Evolutionary conservation across 192 early-diverging fungal species (phyloP).

Genomic region (Pecoramyces ruminantium): DNA sequence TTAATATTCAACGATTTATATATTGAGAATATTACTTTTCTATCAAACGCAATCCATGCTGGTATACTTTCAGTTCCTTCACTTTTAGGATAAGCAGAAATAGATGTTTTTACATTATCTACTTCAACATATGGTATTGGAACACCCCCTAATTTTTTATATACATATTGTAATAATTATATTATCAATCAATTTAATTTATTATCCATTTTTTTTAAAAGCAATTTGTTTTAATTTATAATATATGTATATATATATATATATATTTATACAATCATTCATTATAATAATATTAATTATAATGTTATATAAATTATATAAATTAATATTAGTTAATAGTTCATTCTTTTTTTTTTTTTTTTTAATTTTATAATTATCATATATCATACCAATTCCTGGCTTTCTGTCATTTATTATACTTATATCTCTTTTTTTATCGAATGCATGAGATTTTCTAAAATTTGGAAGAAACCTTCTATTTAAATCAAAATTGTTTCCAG

Average conservation of each 20-base stretch:
- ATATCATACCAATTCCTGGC: conserved; percentile 26
- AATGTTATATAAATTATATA: too few relatives aligned
- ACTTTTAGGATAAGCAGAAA: conserved; percentile 6
- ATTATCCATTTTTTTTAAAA: too few relatives aligned
- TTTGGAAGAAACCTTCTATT: conserved; percentile 9
- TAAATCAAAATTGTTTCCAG: background rate
- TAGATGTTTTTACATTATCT: conserved; percentile 25
- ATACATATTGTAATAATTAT: too few relatives aligned
- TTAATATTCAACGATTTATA: too few relatives aligned
- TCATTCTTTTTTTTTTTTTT: too few relatives aligned
- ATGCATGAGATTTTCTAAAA: conserved; percentile 37
- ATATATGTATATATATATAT: too few relatives aligned
- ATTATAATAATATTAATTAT: too few relatives aligned
- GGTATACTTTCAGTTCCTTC: conserved; percentile 1
- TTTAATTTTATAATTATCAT: background rate
- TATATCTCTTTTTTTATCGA: conserved; percentile 34
- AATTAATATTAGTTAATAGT: too few relatives aligned
- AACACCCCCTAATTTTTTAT: conserved; percentile 29
- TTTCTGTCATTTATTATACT: conserved; percentile 23
- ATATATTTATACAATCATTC: too few relatives aligned
- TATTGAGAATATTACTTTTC: background rate
- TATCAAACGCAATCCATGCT: conserved; percentile 4
- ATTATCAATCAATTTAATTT: too few relatives aligned
- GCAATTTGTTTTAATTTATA: too few relatives aligned
- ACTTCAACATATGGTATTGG: conserved; percentile 20